Conservation (phyloP, 257 asterid genomes). For the Nicotiana benthamiana region DNA sequence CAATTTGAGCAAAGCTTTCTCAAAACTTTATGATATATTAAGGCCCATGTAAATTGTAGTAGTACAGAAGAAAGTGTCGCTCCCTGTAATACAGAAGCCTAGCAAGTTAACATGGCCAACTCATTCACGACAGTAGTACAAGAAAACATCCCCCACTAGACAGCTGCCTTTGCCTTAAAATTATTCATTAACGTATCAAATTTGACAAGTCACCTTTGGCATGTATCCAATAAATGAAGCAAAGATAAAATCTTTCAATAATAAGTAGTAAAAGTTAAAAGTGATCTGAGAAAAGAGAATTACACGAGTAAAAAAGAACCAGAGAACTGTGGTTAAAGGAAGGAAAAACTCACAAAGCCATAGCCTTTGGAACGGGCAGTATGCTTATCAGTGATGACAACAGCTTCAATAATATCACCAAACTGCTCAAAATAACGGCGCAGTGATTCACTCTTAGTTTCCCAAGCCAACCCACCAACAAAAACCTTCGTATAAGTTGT, state of each 20-base stretch:
- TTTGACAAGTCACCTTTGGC: background rate
- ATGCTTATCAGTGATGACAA: conserved; percentile 29
- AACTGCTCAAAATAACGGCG: conserved; percentile 28
- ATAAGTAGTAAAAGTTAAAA: background rate
- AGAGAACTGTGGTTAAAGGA: background rate
- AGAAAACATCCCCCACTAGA: background rate
- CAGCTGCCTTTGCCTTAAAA: background rate
- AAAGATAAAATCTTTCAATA: background rate
- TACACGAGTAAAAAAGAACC: background rate
- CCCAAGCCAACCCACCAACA: conserved; percentile 40
- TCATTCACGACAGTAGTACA: background rate
- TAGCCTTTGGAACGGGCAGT: conserved; percentile 38
- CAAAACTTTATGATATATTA: too few relatives aligned
- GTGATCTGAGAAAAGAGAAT: background rate
- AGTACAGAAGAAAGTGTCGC: background rate
- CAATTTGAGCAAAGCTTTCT: background rate
- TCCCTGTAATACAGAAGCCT: background rate
- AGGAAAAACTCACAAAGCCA: conserved; percentile 27
- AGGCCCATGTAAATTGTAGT: background rate
- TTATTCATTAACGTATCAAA: background rate
- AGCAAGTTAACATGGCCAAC: background rate
- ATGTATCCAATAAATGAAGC: background rate
- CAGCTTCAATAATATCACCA: conserved; percentile 40
- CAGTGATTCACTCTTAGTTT: conserved; percentile 25
- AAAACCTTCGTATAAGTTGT: conserved; percentile 26